Evolutionary conservation across 176 grass and related monocot species (phyloP).

Genomic region (Phoenix dactylifera): DNA sequence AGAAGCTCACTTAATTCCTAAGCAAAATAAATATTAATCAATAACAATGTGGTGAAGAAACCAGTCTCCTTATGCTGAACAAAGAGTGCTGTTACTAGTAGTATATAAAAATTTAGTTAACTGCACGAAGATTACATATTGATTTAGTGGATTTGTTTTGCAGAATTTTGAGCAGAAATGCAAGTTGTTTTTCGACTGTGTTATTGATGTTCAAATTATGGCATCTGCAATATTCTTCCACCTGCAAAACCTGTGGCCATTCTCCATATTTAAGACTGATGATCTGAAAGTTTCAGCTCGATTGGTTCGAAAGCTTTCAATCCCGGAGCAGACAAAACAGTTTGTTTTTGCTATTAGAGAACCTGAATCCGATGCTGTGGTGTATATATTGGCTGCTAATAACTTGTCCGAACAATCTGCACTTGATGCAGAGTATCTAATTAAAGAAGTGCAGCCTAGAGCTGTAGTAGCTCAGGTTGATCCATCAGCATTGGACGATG

Average conservation of each 20-base stretch:
- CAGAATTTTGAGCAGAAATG: not conserved
- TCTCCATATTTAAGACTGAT: constrained; percentile 58
- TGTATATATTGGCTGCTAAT: constrained; percentile 79
- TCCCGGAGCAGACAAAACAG: constrained; percentile 82
- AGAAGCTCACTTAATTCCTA: no score
- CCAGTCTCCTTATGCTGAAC: no score
- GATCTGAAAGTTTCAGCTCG: constrained; percentile 57
- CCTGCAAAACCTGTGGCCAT: constrained; percentile 53
- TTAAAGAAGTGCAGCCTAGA: constrained; percentile 66
- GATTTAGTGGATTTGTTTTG: no score
- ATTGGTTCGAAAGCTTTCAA: constrained; percentile 43
- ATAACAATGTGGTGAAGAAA: no score
- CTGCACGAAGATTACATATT: no score
- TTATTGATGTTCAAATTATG: constrained; percentile 41
- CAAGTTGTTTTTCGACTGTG: not conserved
- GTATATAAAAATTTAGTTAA: no score
- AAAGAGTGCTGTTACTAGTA: no score
- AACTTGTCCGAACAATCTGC: constrained; percentile 79
- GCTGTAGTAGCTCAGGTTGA: constrained; percentile 67
- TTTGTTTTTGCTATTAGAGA: constrained; percentile 78
- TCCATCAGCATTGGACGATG: constrained; percentile 45
- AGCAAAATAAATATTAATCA: no score
- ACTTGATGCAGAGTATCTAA: constrained; percentile 50
- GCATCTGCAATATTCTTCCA: constrained; percentile 46
- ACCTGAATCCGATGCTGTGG: constrained; percentile 40